These are phyloP conservation scores for Neopestalotiopsis rosae DNA, from an alignment of 2,329 filamentous ascomycete genomes.

Conservation along the genomic window DNA sequence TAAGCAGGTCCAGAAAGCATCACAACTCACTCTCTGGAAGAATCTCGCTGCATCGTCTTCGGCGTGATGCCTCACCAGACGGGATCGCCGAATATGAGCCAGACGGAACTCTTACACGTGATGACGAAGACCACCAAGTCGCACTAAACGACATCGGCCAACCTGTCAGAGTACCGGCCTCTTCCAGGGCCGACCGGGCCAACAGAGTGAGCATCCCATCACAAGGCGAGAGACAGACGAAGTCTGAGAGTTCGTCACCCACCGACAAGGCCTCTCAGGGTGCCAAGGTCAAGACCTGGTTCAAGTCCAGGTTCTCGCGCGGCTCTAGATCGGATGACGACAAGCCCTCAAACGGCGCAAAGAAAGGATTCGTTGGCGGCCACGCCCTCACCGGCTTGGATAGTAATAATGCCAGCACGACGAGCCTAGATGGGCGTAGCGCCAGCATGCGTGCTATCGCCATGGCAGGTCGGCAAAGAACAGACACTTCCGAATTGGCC, in stretches of 20 bases:
- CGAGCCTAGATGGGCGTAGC: constrained; percentile 47
- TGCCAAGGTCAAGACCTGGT: constrained; percentile 54
- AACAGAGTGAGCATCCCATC: constrained; percentile 17
- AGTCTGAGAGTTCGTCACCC: constrained; percentile 23
- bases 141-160: constrained; percentile 30
- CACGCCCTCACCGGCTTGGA: constrained; percentile 48
- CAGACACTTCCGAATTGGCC: constrained; percentile 26
- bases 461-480: constrained; percentile 44
- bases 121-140: constrained; percentile 20
- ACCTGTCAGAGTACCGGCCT: constrained; percentile 25
- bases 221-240: constrained; percentile 19
- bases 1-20: constrained; percentile 57
- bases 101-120: constrained; percentile 22
- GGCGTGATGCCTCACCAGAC: constrained; percentile 25
- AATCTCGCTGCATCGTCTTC: constrained; percentile 10
- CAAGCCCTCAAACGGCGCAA: constrained; percentile 25
- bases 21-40: constrained; percentile 45
- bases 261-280: constrained; percentile 24
- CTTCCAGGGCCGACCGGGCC: neutral
- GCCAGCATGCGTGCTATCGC: constrained; percentile 53
- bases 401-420: constrained; percentile 49
- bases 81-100: constrained; percentile 22
- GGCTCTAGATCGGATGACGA: constrained; percentile 47
- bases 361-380: constrained; percentile 56
- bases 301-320: constrained; percentile 59